Base-by-base conservation (phyloP, 2,329 filamentous ascomycete species). In the Scedosporium minutisporum region DNA sequence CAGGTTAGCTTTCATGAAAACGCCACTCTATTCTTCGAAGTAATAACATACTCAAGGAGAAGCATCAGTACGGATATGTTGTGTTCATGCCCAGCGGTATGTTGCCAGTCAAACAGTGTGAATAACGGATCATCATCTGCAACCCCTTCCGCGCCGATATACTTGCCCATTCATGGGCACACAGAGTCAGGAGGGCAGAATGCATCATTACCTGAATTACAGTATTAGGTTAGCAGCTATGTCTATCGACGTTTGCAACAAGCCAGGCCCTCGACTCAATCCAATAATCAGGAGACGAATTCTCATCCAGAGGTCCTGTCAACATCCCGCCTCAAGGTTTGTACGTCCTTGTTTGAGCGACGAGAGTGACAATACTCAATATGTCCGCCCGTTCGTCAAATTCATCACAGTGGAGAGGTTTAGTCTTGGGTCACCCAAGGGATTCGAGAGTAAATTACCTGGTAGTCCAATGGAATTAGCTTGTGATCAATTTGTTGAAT, bases 311-410 rank as follows among this genome's bases (percentile, higher is more conserved):
- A 85, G 82, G 73, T 74, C 80, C 76, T 74, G 70, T 72, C 69
- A 68, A 68, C 72, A 76, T 74, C 70, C 75, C 75, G 78, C 79
- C 82, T 80, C 82, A 80, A 78, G 80, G 80, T 76, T 83, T 86
- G 82, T 86, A 85, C 81, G 79, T 16, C 74, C 82, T 80, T 76
- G 82, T 74, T 82, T 81, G 74, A 70, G 73, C 73, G 75, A 75
- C 71, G 77, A 73, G 71, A 73, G 76, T 69, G 73, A 72, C 75
- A 70, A 71, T 78, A 78, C 81, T 84, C 82, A 77, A 83, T 84
- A 83, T 86, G 83, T 85, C 83, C 83, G 83, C 83, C 83, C 83
- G 83, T 86, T 86, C 83, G 83, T 86, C 83, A 86, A 85, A 75
- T 81, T 86, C 83, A 77, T 86, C 83, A 86, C 81, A 71, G 67